Conservation (phyloP, 2,329 filamentous ascomycete genomes). For the Penicillium corylophilum region DNA sequence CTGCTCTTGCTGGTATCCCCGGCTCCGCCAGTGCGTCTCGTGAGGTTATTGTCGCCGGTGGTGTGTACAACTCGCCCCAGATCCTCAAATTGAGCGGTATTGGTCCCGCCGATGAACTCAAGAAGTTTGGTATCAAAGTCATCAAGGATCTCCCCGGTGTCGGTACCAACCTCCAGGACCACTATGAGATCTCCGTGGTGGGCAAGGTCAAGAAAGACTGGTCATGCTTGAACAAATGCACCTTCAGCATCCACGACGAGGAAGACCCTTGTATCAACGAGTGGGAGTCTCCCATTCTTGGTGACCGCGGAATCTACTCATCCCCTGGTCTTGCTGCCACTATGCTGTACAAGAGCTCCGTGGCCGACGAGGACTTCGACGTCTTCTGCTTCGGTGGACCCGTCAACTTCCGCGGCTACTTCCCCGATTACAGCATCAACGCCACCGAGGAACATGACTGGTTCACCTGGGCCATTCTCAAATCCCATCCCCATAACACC, state of each 20-base stretch:
- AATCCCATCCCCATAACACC: conserved; percentile 61
- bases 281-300: conserved; percentile 41
- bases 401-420: conserved; percentile 55
- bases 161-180: conserved; percentile 62
- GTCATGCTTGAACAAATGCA: conserved; percentile 20
- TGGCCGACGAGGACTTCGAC: conserved; percentile 50
- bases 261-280: conserved; percentile 46
- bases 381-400: conserved; percentile 58
- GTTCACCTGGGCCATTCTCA: conserved; percentile 51
- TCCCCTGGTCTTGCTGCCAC: conserved; percentile 57
- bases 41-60: conserved; percentile 49
- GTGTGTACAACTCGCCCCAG: conserved; percentile 63
- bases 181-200: conserved; percentile 57
- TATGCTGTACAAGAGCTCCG: conserved; percentile 39
- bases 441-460: conserved; percentile 28
- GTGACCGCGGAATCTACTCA: conserved; percentile 42
- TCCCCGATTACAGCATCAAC: conserved; percentile 37
- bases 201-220: conserved; percentile 35
- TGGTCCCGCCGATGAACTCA: conserved; percentile 54
- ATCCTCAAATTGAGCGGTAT: conserved; percentile 63
- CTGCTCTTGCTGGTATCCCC: conserved; percentile 39
- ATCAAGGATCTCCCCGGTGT: conserved; percentile 57
- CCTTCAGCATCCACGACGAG: conserved; percentile 22
- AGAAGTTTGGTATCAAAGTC: conserved; percentile 52
- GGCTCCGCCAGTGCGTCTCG: conserved; percentile 40